Base-by-base conservation (phyloP, 140 eudicot genomes). In the Ambrosia hybrid region DNA sequence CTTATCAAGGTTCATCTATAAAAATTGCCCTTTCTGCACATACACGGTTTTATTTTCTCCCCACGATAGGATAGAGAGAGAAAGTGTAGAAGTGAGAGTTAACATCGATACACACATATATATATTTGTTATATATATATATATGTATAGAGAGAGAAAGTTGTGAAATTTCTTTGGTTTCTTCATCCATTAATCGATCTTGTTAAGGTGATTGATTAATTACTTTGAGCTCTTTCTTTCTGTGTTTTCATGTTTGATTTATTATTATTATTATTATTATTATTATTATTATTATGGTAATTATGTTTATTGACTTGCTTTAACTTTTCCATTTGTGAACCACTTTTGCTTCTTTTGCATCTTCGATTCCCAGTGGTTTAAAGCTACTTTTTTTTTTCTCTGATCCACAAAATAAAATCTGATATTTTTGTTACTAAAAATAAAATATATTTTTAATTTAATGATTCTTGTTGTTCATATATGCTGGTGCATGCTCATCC, bases 61-160 rank as follows among this genome's bases (percentile, higher is more conserved):
- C 57, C 80, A 73, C 84, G 86, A 85, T 86, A 81, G 87, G 78
- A 68, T 85, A 83, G 85, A 78, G 89, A 88, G 91, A 88, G 87
- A 79, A 75, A 74, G 78, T 34, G 46, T 51, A 73, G 6, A 61
- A 61, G 51, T 26, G 62, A 73, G 49, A 70, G 74, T 61, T 64
- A 46, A 45, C 34, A 49, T 11, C 30, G 43, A 37, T 21, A 21
- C 26, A 21, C 26, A 21, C 15, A 74, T 57, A 57, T 53, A 53
- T 53, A 53, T 30, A 30, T 30, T 30, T 30, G 34, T 30, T 14
- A 53, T 14, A 53, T 15, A 53, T 15, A 14, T 41, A 72, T 63
- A 15, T 46, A 70, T 76, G 73, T 77, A 72, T 58, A 78, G 73
- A 68, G 67, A 45, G 51, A 37, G 26, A 11, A 9, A 37, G 17